phyloP scores from a whole-genome alignment of 257 asterid genomes.

The Osmanthus fragrans region DNA sequence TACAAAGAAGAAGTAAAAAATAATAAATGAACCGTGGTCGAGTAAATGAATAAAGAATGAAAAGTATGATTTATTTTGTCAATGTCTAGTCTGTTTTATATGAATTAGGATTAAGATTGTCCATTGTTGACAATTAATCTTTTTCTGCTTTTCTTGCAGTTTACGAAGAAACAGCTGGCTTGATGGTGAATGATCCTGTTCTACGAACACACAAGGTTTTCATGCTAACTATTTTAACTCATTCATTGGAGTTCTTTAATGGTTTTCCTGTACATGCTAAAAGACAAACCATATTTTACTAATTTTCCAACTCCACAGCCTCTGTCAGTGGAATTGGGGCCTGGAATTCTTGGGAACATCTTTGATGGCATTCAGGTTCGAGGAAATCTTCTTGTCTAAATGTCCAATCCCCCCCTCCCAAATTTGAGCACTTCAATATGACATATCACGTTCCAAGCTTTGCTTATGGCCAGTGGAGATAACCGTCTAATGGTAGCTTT shows the following conservation, averaged over 20 bases:
- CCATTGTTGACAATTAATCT: not conserved
- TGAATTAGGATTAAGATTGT: not conserved
- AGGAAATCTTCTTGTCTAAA: not conserved
- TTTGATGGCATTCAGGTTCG: conserved; percentile 97
- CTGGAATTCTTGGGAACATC: conserved; percentile 94
- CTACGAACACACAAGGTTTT: conserved; percentile 92
- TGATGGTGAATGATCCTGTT: conserved; percentile 94
- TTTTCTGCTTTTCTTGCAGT: conserved; percentile 45
- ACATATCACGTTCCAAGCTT: not conserved
- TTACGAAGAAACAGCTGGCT: conserved; percentile 97
- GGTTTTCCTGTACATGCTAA: not conserved
- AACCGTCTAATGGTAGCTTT: conserved; percentile 13
- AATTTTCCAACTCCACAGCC: conserved; percentile 55
- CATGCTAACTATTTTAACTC: conserved; percentile 14
- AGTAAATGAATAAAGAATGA: not conserved
- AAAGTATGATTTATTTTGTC: not conserved
- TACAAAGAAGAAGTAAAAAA: not conserved
- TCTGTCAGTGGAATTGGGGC: conserved; percentile 92
- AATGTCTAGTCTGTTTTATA: not conserved
- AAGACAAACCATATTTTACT: not conserved
- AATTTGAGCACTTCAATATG: not conserved
- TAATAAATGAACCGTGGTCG: not conserved
- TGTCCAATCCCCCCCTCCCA: not conserved
- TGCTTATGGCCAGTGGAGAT: not conserved
- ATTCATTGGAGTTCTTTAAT: not conserved